These are phyloP conservation scores for Artemisia annua DNA, from an alignment of 129 eudicot species.

Conservation along the genomic window DNA sequence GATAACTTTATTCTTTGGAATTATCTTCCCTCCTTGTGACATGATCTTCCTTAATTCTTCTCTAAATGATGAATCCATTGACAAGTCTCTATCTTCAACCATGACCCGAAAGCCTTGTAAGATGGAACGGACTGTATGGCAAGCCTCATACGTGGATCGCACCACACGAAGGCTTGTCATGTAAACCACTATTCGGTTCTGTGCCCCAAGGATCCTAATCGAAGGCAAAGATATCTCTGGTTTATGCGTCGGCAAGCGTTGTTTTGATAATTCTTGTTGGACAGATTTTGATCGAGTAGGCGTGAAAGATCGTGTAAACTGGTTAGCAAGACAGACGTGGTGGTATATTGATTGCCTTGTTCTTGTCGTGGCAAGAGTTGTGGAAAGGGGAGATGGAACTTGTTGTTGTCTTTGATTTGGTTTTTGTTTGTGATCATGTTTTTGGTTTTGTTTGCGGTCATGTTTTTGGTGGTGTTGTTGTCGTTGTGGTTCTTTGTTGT, in stretches of 20 bases:
- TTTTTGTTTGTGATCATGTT: background rate
- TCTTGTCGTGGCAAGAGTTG: slow-evolving; percentile 15
- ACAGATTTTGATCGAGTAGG: slow-evolving; percentile 4
- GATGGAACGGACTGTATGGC: slow-evolving; percentile 60
- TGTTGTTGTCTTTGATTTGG: background rate
- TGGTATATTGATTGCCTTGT: slow-evolving; percentile 54
- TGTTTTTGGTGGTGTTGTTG: background rate
- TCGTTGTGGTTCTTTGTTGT: background rate
- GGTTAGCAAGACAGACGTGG: slow-evolving; percentile 58
- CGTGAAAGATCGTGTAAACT: slow-evolving; percentile 51
- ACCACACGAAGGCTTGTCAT: slow-evolving; percentile 73
- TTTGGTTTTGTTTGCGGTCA: background rate
- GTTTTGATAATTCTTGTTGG: background rate
- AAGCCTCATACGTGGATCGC: slow-evolving; percentile 83
- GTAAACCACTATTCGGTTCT: slow-evolving; percentile 58
- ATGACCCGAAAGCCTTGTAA: slow-evolving; percentile 63
- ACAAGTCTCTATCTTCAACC: slow-evolving; percentile 79
- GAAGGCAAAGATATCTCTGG: slow-evolving; percentile 14
- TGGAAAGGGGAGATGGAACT: slow-evolving; percentile 15
- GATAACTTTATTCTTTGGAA: slow-evolving; percentile 33
- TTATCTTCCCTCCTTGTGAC: slow-evolving; percentile 16
- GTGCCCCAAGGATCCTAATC: slow-evolving; percentile 51
- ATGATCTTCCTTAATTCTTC: slow-evolving; percentile 58
- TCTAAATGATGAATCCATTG: slow-evolving; percentile 67
- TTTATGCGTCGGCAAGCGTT: background rate